phyloP scores from a whole-genome alignment of 2,329 filamentous ascomycete species.

The Phaeosphaeria sp. region DNA sequence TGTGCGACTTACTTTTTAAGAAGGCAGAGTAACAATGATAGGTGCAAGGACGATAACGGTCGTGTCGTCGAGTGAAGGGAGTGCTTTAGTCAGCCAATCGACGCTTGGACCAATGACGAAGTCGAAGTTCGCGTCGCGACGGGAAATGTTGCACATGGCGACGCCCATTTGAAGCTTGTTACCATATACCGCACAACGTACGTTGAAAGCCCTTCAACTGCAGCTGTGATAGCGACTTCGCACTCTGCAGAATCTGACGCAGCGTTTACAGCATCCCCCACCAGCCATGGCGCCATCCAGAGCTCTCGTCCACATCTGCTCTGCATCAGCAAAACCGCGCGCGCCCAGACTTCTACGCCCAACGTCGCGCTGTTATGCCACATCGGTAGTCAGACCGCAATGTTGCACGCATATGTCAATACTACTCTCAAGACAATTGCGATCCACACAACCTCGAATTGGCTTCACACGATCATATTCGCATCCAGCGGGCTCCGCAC shows the following conservation, averaged over 20 bases:
- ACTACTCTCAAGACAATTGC: constrained; percentile 11
- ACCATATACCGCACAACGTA: too few relatives aligned
- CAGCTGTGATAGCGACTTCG: neutral
- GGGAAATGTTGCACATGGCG: constrained; percentile 12
- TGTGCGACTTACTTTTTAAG: neutral
- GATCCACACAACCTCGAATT: constrained; percentile 11
- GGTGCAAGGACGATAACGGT: neutral
- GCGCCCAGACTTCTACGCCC: constrained; percentile 24
- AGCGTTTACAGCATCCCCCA: neutral
- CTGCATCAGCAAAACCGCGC: constrained; percentile 20
- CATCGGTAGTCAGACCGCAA: constrained; percentile 12
- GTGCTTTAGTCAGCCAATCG: constrained; percentile 6
- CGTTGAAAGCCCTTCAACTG: too few relatives aligned
- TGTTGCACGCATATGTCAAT: constrained; percentile 10
- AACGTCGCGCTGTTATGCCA: constrained; percentile 28
- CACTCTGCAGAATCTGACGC: neutral
- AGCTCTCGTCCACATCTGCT: constrained; percentile 35
- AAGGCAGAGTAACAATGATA: neutral
- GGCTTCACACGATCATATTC: constrained; percentile 30
- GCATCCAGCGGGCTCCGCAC: constrained; percentile 22
- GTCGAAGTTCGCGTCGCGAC: constrained; percentile 22
- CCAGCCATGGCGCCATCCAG: constrained; percentile 43
- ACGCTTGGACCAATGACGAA: constrained; percentile 42
- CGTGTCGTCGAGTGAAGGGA: neutral
- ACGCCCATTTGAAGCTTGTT: constrained; percentile 20